Conservation (phyloP, 495 filamentous ascomycete species). For the Staphylotrichum tortipilum region DNA sequence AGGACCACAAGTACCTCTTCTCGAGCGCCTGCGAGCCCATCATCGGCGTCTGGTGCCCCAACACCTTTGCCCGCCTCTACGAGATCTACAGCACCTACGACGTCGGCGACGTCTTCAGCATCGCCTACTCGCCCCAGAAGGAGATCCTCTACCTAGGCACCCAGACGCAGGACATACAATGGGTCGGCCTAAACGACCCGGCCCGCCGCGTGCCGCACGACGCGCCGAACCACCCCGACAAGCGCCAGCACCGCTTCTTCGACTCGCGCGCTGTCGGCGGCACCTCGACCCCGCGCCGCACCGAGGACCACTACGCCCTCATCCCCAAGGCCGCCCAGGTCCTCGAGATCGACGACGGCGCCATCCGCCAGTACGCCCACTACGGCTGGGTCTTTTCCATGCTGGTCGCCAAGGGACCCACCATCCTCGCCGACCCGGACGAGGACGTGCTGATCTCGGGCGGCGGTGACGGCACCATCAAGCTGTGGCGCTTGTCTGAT, state of each 20-base stretch:
- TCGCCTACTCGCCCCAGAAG: constrained; percentile 69
- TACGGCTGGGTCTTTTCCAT: constrained; percentile 95
- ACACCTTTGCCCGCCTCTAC: constrained; percentile 50
- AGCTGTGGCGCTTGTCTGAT: constrained; percentile 68
- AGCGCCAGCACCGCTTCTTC: constrained; percentile 87
- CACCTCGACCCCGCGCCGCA: constrained; percentile 59
- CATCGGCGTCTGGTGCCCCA: constrained; percentile 63
- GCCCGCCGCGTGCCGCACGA: constrained; percentile 47
- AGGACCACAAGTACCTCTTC: constrained; percentile 68
- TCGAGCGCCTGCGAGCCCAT: constrained; percentile 91
- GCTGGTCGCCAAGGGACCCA: constrained; percentile 61
- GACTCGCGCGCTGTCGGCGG: constrained; percentile 83
- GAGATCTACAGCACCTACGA: constrained; percentile 91
- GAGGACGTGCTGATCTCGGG: constrained; percentile 82
- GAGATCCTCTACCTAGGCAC: constrained; percentile 85
- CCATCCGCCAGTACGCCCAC: constrained; percentile 84
- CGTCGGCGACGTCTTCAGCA: constrained; percentile 90
- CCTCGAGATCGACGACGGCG: constrained; percentile 72
- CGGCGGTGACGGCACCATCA: constrained; percentile 87
- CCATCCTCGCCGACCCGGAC: constrained; percentile 50
- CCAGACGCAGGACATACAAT: constrained; percentile 90
- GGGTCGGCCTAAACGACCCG: constrained; percentile 42
- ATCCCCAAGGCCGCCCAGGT: constrained; percentile 48
- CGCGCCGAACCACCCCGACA: constrained; percentile 62
- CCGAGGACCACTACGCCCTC: constrained; percentile 38